Evolutionary conservation across 768 basidiomycete species (phyloP).

Genomic region (Trametes coccinea): DNA sequence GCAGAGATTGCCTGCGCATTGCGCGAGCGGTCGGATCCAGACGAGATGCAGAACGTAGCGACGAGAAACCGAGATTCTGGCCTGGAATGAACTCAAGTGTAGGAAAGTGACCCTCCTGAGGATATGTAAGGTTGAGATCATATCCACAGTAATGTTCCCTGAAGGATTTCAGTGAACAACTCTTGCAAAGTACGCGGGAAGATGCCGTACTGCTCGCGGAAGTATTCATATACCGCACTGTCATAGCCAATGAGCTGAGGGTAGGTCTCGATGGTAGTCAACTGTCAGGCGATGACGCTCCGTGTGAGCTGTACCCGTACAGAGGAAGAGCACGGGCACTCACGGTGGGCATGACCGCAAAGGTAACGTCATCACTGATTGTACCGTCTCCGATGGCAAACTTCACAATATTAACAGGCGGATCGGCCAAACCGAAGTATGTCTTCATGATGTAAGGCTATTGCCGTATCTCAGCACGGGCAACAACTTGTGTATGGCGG

Average conservation of each 20-base stretch:
- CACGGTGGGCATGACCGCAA: slow-evolving; percentile 58
- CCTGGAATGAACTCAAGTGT: slow-evolving; percentile 16
- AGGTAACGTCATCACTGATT: slow-evolving; percentile 51
- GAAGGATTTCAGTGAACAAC: background rate
- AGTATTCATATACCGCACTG: slow-evolving; percentile 61
- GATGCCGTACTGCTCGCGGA: slow-evolving; percentile 59
- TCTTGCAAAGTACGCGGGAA: too few species aligned
- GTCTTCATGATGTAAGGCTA: slow-evolving; percentile 78
- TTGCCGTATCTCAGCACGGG: too few species aligned
- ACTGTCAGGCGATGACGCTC: slow-evolving; percentile 33
- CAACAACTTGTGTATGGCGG: background rate
- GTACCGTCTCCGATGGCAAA: slow-evolving; percentile 73
- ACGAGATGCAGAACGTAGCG: background rate
- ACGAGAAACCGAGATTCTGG: background rate
- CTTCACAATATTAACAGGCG: slow-evolving; percentile 66
- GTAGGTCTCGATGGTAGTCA: slow-evolving; percentile 64
- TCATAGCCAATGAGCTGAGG: slow-evolving; percentile 77
- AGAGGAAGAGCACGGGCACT: slow-evolving; percentile 16
- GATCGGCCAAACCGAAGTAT: slow-evolving; percentile 60
- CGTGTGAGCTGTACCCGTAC: background rate
- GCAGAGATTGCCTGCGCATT: background rate
- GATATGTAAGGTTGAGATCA: slow-evolving; percentile 68
- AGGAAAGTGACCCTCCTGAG: slow-evolving; percentile 56
- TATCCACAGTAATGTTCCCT: slow-evolving; percentile 64
- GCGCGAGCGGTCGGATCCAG: background rate